A percentile compares a stretch with the other conserved stretches of the same genome.
Conservation (phyloP, 192 early-diverging fungal species). For the Allomyces javanicus region DNA sequence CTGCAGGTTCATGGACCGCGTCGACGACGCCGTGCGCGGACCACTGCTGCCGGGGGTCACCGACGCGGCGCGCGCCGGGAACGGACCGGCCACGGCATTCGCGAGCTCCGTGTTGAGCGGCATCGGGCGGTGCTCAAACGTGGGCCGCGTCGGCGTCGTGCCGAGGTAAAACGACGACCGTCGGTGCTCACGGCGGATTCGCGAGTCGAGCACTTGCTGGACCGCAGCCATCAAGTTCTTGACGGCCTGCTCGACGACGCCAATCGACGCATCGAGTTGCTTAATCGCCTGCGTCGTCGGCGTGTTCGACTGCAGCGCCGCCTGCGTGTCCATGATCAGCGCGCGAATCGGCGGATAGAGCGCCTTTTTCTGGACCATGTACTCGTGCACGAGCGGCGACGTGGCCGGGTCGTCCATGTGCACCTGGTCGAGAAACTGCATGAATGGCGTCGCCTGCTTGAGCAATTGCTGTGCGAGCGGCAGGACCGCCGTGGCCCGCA, state of each 20-base stretch:
- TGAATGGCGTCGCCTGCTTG: constrained; percentile 27
- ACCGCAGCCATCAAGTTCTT: constrained; percentile 26
- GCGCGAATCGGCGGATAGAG: constrained; percentile 41
- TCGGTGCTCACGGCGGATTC: constrained; percentile 20
- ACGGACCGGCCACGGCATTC: background rate
- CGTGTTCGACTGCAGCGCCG: constrained; percentile 11
- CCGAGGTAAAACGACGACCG: constrained; percentile 2
- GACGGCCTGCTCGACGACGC: constrained; percentile 30
- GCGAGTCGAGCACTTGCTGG: constrained; percentile 28
- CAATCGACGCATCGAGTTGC: constrained; percentile 23
- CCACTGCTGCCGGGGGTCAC: constrained; percentile 4
- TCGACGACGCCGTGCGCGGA: constrained; percentile 8
- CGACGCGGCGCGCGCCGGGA: background rate
- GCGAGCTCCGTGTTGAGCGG: constrained; percentile 2
- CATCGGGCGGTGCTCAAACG: constrained; percentile 6
- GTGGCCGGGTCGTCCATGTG: constrained; percentile 11
- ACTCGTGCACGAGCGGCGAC: constrained; percentile 20
- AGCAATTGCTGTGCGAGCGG: constrained; percentile 20
- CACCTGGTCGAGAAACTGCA: constrained; percentile 29
- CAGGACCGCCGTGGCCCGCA: background rate
- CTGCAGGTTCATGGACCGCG: constrained; percentile 14
- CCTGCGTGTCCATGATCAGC: constrained; percentile 33
- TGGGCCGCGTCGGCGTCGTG: constrained; percentile 10
- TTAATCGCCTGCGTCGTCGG: constrained; percentile 14
- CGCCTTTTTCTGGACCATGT: constrained; percentile 35